Evolutionary conservation across 2,329 filamentous ascomycete genomes (phyloP).

Genomic region (Akanthomyces dipterigenus): DNA sequence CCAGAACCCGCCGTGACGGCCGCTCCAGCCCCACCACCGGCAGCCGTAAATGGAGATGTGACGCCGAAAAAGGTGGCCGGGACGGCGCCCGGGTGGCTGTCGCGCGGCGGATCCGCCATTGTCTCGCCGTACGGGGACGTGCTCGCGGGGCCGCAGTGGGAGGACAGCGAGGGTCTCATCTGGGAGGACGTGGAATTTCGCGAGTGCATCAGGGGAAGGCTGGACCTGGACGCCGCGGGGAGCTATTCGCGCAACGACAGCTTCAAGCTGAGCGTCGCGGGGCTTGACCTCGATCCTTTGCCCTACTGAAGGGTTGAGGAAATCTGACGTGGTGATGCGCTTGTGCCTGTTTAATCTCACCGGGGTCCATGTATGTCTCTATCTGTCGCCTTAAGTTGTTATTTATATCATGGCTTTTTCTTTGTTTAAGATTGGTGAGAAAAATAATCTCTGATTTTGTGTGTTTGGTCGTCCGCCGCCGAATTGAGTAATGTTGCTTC

Average conservation of each 20-base stretch:
- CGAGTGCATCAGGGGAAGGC: conserved; percentile 72
- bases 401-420: too few species aligned
- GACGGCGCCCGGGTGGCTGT: conserved; percentile 36
- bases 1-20: not conserved
- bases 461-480: too few species aligned
- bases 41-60: conserved; percentile 15
- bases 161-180: conserved; percentile 62
- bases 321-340: too few species aligned
- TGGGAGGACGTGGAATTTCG: conserved; percentile 76
- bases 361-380: too few species aligned
- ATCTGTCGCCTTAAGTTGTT: too few species aligned
- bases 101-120: conserved; percentile 75
- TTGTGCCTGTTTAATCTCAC: too few species aligned
- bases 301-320: conserved; percentile 34
- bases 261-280: conserved; percentile 54
- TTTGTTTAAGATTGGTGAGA: too few species aligned
- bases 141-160: conserved; percentile 76
- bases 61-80: not conserved
- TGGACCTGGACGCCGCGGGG: conserved; percentile 80
- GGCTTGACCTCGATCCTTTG: conserved; percentile 50
- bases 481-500: too few species aligned
- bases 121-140: conserved; percentile 74
- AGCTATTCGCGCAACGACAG: conserved; percentile 72
- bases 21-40: not conserved
- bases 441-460: too few species aligned